Base-by-base conservation (phyloP, 768 basidiomycete species). In the Calocybe indica region DNA sequence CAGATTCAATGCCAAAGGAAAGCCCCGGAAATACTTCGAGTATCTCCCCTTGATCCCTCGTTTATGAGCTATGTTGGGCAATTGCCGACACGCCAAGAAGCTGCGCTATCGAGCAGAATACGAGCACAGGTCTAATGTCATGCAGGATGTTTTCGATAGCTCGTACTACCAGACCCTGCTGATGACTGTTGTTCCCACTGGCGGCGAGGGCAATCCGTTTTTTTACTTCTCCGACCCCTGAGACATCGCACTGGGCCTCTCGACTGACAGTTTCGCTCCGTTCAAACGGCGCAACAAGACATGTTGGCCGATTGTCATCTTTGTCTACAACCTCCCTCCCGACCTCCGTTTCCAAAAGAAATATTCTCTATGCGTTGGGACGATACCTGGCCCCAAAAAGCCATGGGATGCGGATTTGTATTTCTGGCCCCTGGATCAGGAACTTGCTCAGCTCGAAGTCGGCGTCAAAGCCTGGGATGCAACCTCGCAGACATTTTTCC, bases 371-470 rank as follows among this genome's bases (percentile, higher is more conserved):
- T 60, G 54, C 15, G 13, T 72, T 5, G 66, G 68, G 1, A 50
- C 72, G 38, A 71, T 76, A 37, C 72, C 71, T 5, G 67, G 74
- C 0, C 74, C 70, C 0, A 59, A 62, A 7, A 63, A 66, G 37
- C 67, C 72, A 0, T 54, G 62, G 7, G 65, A 72, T 46, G 13
- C 64, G 0, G 62, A 64, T 33, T 75, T 70, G 0, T 76, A 72
- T 41, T 51, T 70, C 0, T 60, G 52, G 39, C 73, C 71, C 0
- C 45, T 71, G 7, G 51, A 68, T 3, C 45, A 70, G 11, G 70
- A 74, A 41, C 49, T 62, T 8, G 41, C 62, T 0, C 32, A 55
- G 10, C 60, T 74, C 1, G 58, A 59, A 1, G 11, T 47, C 12
- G 72, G 73, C 2, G 56, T 73, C 2, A 11, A 5, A 5, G 62